Evolutionary conservation across 768 basidiomycete genomes (phyloP), one percentile per base, ranked within the genome.

Genomic region (Galerina sulciceps): DNA sequence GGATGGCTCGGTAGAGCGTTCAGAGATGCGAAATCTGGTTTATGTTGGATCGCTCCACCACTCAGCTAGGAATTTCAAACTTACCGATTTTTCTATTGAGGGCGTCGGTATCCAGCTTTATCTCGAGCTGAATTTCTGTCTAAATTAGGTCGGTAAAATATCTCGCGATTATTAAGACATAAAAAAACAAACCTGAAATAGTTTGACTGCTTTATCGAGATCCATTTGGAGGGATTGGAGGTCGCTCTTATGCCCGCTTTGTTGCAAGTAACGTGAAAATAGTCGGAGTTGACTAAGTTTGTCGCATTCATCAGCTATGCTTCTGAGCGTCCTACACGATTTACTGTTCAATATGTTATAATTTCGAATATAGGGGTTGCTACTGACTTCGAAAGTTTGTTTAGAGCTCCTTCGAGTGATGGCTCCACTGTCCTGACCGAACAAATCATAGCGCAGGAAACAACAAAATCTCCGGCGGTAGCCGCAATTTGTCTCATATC

Each of bases 401-500:
- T 51, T 36, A 51, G 11, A 3, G 37, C 3, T 11, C 37, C 36
- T 22, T 23, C 9, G n/a, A 38, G 37, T 11, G 35, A 51, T 23
- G 37, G 37, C 3, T 3, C 49, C 14, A 4, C 49, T 2, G 20
- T 20, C 1, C 35, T 40, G 3, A 2, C 49, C 1, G 22, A 51
- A 6, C 36, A 51, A 38, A 23, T 40, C 3, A 40, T 36, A 6
- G 49, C 53, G 43, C 53, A 54, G 13, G 53, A 54, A 10, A 45
- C n/a, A 9, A 35, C 43, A 20, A 54, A 54, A 10, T 54, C 53
- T 10, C 53, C 53, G 13, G 53, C 34, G 1, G 10, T 44, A 5
- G 42, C 43, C 13, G 35, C 53, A 23, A 54, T 44, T 20, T 54
- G 26, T 44, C 43, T 54, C 53, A 54, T 45, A 14, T 54, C 53